Base-by-base conservation (phyloP, 208 protist species). In the Sergeia podlipaevii region DNA sequence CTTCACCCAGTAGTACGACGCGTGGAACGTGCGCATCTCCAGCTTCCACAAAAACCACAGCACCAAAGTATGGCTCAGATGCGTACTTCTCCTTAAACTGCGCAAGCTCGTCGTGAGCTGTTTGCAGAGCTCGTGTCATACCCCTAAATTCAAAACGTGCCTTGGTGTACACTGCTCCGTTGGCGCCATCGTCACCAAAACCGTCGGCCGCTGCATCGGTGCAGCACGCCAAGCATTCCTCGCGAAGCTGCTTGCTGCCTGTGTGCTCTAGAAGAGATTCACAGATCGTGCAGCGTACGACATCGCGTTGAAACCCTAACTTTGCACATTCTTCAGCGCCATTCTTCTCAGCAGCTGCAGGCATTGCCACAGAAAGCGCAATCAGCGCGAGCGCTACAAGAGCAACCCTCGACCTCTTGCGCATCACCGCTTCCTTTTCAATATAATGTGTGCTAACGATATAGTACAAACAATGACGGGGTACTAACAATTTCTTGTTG, bases 211-310 rank as follows among this genome's bases (percentile, higher is more conserved):
- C n/a, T 15, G 55, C 38, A 0, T 18, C 17, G 1, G 51, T 51
- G 64, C 83, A 87, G 65, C 78, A 91, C 15, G 56, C 29, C 13
- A 61, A 37, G 55, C 83, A 91, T 43, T 91, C 78, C 24, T 65
- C 33, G 11, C 77, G 39, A 2, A 91, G 32, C 4, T 56, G 51
- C 1, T 23, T 23, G 44, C 42, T 78, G 4, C 61, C 64, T 2
- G 78, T 87, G 42, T 77, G 46, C 11, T 70, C 39, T 2, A 74
- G 57, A 3, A 91, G 62, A 28, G 59, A 26, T 1, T 56, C 53
- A 39, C 83, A 91, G 39, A 63, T 28, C 0, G 10, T 21, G 42
- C 78, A 87, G n/a, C 50, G 52, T 2, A 82, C 41, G 2, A 52
- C 23, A 1, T 54, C 33, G 21, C 64, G 64, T 2, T 74, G 29